Evolutionary conservation across 768 basidiomycete genomes (phyloP), one percentile per base, ranked within the genome.

Genomic region (Suillus hirtellus): DNA sequence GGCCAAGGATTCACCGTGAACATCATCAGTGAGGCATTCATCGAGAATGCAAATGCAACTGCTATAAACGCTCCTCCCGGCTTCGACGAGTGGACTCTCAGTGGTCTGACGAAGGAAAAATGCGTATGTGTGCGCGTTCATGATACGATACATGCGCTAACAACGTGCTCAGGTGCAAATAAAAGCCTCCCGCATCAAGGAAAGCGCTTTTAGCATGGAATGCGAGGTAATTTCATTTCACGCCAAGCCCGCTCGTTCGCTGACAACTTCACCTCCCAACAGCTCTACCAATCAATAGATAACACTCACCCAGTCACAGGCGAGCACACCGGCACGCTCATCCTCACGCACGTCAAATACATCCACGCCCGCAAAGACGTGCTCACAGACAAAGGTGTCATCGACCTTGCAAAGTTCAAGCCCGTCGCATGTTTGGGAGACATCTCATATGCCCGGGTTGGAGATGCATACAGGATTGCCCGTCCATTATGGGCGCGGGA

Each of bases 21-120:
- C 66, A 84, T 85, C 69, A 86, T 88, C 68, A 84, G 82, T 46
- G 85, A 86, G 66, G 76, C 80, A 2, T 82, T 75, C 50, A 42
- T 77, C 2, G 74, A 82, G 60, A 69, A 74, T 8, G 81, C 81
- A 0, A 79, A 81, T 64, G 68, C 68, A 76, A 77, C 76, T 0
- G 62, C 77, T 11, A 67, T 81, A 15, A 77, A 82, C 40, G 68
- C 79, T 4, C 81, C 81, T 3, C 60, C 69, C 1, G 66, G 67
- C 1, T 72, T 80, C 21, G 68, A 73, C 63, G 81, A 82, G 62
- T 82, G 81, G 81, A 62, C 68, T 15, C 62, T 79, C 47, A 77
- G 74, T 24, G 81, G 81, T n/a, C 66, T 82, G 52, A 82, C 81
- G 15, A 78, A 73, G 64, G 78, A 64, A 40, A 67, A 70, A n/a